A percentile compares a stretch with the other conserved stretches of the same genome.
Conservation (phyloP, 805 yeast species). For the Deakozyma indianensis region DNA sequence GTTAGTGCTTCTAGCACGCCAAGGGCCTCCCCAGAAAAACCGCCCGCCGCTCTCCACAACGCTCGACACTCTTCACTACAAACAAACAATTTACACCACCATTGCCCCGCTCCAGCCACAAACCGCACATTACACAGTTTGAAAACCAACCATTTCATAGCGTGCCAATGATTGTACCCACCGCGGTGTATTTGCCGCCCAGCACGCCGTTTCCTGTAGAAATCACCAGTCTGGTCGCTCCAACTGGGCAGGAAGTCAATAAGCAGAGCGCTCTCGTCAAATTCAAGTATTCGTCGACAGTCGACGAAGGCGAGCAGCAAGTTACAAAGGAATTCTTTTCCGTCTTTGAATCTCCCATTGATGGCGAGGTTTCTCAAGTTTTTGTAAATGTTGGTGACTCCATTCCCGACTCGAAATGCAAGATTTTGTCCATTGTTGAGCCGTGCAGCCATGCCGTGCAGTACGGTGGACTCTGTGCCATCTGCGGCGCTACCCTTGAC, state of each 20-base stretch:
- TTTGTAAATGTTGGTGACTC: constrained; percentile 44
- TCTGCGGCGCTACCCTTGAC: constrained; percentile 69
- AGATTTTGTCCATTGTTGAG: constrained; percentile 48
- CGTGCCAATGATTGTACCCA: neutral
- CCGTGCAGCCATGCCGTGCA: constrained; percentile 89
- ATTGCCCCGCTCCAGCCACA: too few species aligned
- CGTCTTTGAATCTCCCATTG: constrained; percentile 68
- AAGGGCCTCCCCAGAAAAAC: too few species aligned
- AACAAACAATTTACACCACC: too few species aligned
- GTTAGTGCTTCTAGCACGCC: too few species aligned
- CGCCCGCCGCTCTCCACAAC: too few species aligned
- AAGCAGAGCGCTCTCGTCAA: constrained; percentile 42
- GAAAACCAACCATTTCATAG: too few species aligned
- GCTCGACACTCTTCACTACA: too few species aligned
- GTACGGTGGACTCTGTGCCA: constrained; percentile 87
- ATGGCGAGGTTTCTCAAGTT: constrained; percentile 47
- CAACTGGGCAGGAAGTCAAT: constrained; percentile 30
- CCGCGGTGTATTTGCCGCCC: constrained; percentile 30
- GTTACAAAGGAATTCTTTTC: constrained; percentile 24
- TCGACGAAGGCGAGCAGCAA: constrained; percentile 19
- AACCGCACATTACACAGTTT: too few species aligned
- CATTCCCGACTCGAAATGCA: constrained; percentile 31
- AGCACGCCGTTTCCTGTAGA: constrained; percentile 58
- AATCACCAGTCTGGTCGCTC: constrained; percentile 34
- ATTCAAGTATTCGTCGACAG: constrained; percentile 52